Evolutionary conservation across 225 moss, liverwort and hornwort species (phyloP).

Genomic region (Sphagnum tenellum): DNA sequence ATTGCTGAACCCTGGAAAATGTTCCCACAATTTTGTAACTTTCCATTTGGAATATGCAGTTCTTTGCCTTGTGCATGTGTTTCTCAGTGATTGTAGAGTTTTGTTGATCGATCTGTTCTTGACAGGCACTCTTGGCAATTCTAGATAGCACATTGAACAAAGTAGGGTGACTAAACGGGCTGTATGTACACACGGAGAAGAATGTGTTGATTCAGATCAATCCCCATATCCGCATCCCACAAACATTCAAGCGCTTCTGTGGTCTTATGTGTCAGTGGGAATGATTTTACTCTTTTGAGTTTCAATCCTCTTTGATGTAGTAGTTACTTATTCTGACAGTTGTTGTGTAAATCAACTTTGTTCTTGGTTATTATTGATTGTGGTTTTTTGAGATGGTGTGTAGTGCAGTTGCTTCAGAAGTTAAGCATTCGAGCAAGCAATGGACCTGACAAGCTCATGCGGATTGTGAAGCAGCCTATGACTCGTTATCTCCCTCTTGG

Average conservation of each 20-base stretch:
- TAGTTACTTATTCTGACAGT: background rate
- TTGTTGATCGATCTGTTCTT: no score
- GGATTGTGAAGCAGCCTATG: conserved; percentile 95
- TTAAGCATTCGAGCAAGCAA: conserved; percentile 85
- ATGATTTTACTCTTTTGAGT: background rate
- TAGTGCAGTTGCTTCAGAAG: conserved; percentile 89
- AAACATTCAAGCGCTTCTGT: conserved; percentile 96
- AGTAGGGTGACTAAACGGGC: conserved; percentile 80
- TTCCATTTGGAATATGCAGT: no score
- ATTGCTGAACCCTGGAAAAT: no score
- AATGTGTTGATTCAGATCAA: conserved; percentile 94
- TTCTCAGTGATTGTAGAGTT: no score
- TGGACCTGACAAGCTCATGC: conserved; percentile 84
- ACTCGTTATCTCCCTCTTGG: conserved; percentile 85
- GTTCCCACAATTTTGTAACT: no score
- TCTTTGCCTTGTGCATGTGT: no score
- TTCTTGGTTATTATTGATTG: background rate
- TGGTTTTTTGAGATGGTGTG: conserved; percentile 6
- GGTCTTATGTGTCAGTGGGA: conserved; percentile 80
- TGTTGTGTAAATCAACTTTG: background rate
- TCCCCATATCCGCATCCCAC: conserved; percentile 92
- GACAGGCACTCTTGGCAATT: conserved; percentile 86
- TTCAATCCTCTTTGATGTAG: background rate
- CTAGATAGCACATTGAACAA: conserved; percentile 92
- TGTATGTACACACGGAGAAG: conserved; percentile 90